These are phyloP conservation scores for Botryotinia convoluta DNA, from an alignment of 2,329 filamentous ascomycete genomes.

Conservation along the genomic window DNA sequence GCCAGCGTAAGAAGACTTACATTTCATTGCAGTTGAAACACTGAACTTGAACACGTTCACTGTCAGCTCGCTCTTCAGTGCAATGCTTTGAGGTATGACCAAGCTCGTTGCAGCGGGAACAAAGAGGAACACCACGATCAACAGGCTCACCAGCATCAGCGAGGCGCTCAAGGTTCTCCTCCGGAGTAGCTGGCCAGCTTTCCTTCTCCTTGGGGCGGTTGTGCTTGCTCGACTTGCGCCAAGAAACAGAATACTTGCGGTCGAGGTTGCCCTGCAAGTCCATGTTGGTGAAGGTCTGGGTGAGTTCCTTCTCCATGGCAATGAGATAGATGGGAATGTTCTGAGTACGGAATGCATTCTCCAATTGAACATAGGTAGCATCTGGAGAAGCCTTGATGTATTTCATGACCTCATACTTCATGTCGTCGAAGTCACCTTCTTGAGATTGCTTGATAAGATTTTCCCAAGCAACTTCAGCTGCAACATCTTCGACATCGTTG, in stretches of 20 bases:
- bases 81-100: slow-evolving; percentile 64
- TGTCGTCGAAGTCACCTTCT: slow-evolving; percentile 59
- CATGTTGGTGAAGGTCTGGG: slow-evolving; percentile 63
- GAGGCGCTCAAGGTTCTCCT: slow-evolving; percentile 64
- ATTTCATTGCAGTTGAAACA: slow-evolving; percentile 63
- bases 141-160: slow-evolving; percentile 63
- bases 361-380: slow-evolving; percentile 58
- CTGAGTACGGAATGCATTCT: slow-evolving; percentile 56
- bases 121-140: slow-evolving; percentile 57
- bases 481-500: slow-evolving; percentile 47
- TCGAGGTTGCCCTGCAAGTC: slow-evolving; percentile 67
- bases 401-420: slow-evolving; percentile 56
- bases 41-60: slow-evolving; percentile 47
- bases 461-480: slow-evolving; percentile 57
- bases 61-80: slow-evolving; percentile 54
- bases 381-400: slow-evolving; percentile 61
- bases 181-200: slow-evolving; percentile 56
- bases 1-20: background rate
- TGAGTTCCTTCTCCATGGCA: slow-evolving; percentile 56
- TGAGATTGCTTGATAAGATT: slow-evolving; percentile 51
- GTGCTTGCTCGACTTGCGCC: slow-evolving; percentile 58
- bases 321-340: slow-evolving; percentile 59
- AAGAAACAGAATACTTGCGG: slow-evolving; percentile 62
- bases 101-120: slow-evolving; percentile 39
- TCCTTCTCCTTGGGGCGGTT: slow-evolving; percentile 56